Base-by-base conservation (phyloP, 1,139 yeast species). In the Zygosaccharomyces pseudobailii region DNA sequence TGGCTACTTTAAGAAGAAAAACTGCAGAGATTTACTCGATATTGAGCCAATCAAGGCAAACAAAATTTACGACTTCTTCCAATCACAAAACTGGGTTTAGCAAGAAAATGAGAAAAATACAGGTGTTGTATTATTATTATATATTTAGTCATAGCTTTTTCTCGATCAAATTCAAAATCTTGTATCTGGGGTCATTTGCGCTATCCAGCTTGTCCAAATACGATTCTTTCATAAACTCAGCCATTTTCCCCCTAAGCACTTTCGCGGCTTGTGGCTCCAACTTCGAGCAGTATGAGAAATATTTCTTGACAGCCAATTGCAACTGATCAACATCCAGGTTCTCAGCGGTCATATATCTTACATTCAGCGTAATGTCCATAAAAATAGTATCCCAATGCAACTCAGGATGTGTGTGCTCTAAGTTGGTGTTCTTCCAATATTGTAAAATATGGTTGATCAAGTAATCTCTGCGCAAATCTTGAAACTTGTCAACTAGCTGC, bases 1-100 rank as follows among this genome's bases (percentile, higher is more conserved):
- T 40, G 97, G 97, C 6, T 69, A 77, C 5, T 68, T 92, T 61
- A 87, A 87, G 70, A 84, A 86, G 69, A 84, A 87, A 61, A 84
- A 86, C 39, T 94, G 95, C 6, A 76, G 90, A 57, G 96, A 84
- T 53, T 71, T 89, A 49, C 70, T 88, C 50, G 87, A 88, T 61
- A 84, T 92, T 49, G 98, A 94, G 62, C 85, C 88, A 25, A 78
- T 79, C 57, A 92, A 92, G 66, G 88, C 96, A 1, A 82, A 88
- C 23, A 82, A 84, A 63, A 86, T 92, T 44, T 90, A 86, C 67
- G 97, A 92, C 63, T 92, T 92, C 62, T 90, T 92, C 67, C 88
- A 86, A 51, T 82, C 82, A 52, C 96, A 90, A 76, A 86, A 89
- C 49, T 92, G 98, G 98, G 71, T 74, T 42, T 71, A 56, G 51